Evolutionary conservation across 75 land plant species (phyloP).

Genomic region (Isoetes taiwanensis): DNA sequence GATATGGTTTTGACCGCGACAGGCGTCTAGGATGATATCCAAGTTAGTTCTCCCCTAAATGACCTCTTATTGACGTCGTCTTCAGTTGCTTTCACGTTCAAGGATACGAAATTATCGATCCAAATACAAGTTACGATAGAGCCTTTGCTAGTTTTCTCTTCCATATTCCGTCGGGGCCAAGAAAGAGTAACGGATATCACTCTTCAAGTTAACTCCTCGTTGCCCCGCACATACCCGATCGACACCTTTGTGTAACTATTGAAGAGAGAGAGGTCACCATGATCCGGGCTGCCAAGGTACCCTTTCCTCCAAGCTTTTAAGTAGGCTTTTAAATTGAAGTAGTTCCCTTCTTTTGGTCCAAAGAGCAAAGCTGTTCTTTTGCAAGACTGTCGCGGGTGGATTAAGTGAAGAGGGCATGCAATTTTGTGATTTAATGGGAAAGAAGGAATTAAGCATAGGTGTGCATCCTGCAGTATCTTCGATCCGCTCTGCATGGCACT

Average conservation of each 20-base stretch:
- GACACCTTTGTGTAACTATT: constrained; percentile 35
- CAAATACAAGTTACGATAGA: constrained; percentile 50
- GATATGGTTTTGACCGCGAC: constrained; percentile 49
- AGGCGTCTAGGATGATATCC: constrained; percentile 63
- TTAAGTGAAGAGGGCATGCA: too few species aligned
- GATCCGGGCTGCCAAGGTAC: constrained; percentile 75
- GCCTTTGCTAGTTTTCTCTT: constrained; percentile 60
- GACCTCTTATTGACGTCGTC: constrained; percentile 8
- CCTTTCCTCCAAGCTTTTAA: constrained; percentile 47
- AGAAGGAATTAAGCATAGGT: too few species aligned
- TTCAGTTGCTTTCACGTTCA: constrained; percentile 24
- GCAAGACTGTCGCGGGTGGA: too few species aligned
- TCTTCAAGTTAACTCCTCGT: constrained; percentile 25
- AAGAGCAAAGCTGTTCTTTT: not conserved
- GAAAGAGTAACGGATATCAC: constrained; percentile 61
- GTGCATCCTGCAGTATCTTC: constrained; percentile 23
- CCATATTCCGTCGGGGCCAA: constrained; percentile 65
- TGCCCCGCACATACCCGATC: constrained; percentile 39
- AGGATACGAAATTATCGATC: constrained; percentile 23
- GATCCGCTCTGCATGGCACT: too few species aligned
- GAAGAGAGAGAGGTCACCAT: constrained; percentile 50
- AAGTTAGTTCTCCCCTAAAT: constrained; percentile 44
- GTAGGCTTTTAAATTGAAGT: constrained; percentile 47
- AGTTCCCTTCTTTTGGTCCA: constrained; percentile 17
- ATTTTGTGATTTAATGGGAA: too few species aligned